Evolutionary conservation across 345 rosid genomes (phyloP), one percentile per base, ranked within the genome.

Genomic region (Eucalyptus sideroxylon): DNA sequence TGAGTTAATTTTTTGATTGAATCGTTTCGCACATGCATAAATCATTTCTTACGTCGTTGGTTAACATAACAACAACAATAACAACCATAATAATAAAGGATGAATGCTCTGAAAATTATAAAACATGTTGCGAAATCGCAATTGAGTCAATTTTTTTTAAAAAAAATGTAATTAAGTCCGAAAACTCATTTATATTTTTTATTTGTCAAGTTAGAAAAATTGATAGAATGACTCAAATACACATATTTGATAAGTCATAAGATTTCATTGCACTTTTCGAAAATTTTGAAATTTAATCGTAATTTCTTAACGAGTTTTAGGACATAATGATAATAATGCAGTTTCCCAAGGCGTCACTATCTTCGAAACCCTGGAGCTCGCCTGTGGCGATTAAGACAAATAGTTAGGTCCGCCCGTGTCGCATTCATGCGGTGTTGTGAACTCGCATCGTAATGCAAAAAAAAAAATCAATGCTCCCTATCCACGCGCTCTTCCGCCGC

Each of bases 211-310:
- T 24, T 0, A 0, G 30, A 23, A 56, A 24, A 56, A 10, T 24
- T 56, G 3, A 23, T 56, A 11, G 6, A 11, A 56, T 0, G 30
- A 56, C 6, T 23, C 14, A 5, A 24, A 0, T 10, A 0, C 13
- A 24, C 13, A 9, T 4, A 9, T 0, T 24, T 4, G 13, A 56
- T 24, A 56, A 23, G 30, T 24, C 5, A 12, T 11, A 56, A 11
- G 30, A 10, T 24, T 56, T 0, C 0, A 56, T 56, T 56, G 30
- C 4, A 56, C 2, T 56, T 56, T 56, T 56, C 1, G 1, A 53
- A 53, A 53, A 53, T 8, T 53, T 53, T 2, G 59, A 19, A 0
- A 21, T 53, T 53, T 21, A 53, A 21, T 53, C 21, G 26, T 4
- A 53, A 53, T 53, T 19, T 21, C 5, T 53, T 2, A 6, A 62